These are phyloP conservation scores for Mortierella sp. DNA, from an alignment of 371 early-diverging fungal species.

Conservation along the genomic window DNA sequence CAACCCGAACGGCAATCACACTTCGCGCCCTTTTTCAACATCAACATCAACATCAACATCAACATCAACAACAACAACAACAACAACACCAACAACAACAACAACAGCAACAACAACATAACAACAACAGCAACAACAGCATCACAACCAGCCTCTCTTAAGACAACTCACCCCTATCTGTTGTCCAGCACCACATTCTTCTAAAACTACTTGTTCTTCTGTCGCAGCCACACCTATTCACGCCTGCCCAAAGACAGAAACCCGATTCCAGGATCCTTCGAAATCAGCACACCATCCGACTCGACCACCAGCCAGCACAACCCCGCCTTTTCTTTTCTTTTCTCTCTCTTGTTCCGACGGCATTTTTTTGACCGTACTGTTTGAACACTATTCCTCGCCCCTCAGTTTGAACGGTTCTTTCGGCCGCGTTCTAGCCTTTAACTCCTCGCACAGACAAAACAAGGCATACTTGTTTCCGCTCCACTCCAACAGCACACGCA, in stretches of 20 bases:
- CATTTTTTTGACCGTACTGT: not conserved
- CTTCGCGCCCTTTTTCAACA: not conserved
- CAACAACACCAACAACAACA: not conserved
- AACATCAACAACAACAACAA: not conserved
- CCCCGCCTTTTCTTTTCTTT: not conserved
- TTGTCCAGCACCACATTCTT: too few relatives aligned
- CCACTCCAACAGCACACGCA: not conserved
- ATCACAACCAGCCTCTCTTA: not conserved
- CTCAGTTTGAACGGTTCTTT: not conserved
- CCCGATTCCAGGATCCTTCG: conserved; percentile 1
- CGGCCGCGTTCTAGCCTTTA: conserved; percentile 12
- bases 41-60: not conserved
- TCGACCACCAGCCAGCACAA: not conserved
- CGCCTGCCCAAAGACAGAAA: not conserved
- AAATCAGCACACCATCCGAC: not conserved
- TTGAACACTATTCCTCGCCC: not conserved
- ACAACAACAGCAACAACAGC: not conserved
- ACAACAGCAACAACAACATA: not conserved
- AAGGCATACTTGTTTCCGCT: not conserved
- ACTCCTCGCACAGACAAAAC: not conserved
- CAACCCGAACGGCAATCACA: conserved; percentile 6
- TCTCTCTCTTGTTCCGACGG: not conserved
- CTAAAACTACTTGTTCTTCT: not conserved
- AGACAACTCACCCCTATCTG: not conserved
- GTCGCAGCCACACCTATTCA: not conserved